Conservation (phyloP, 495 filamentous ascomycete species). For the Hapsidospora chrysogenum region DNA sequence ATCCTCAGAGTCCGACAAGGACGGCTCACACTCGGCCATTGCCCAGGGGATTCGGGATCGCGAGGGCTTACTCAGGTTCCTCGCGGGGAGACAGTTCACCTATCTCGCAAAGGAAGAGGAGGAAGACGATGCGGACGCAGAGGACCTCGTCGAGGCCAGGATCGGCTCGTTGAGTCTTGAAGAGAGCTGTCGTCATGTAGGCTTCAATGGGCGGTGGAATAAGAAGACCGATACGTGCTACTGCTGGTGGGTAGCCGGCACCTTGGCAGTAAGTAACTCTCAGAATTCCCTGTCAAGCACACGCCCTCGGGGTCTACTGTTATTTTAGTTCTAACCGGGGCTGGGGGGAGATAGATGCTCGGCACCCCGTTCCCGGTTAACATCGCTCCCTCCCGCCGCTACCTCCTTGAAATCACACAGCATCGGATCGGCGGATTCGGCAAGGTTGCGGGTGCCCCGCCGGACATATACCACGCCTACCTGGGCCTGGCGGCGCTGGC, state of each 20-base stretch:
- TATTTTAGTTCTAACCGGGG: slow-evolving; percentile 4
- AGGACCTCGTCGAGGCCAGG: slow-evolving; percentile 15
- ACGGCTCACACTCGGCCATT: slow-evolving; percentile 13
- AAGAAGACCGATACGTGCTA: slow-evolving; percentile 91
- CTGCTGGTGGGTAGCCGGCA: slow-evolving; percentile 71
- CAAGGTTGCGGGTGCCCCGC: slow-evolving; percentile 62
- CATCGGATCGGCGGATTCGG: slow-evolving; percentile 83
- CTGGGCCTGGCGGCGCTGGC: slow-evolving; percentile 70
- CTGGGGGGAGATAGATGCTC: too few species aligned
- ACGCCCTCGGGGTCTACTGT: too few species aligned
- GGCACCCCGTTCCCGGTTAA: too few species aligned
- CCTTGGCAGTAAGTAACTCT: slow-evolving; percentile 25
- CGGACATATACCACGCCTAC: slow-evolving; percentile 84
- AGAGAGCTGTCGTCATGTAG: slow-evolving; percentile 25
- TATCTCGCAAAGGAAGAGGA: slow-evolving; percentile 35
- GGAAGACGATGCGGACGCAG: slow-evolving; percentile 23
- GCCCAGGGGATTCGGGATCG: slow-evolving; percentile 17
- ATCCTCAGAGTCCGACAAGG: slow-evolving; percentile 13
- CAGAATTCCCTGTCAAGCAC: slow-evolving; percentile 1
- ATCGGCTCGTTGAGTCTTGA: slow-evolving; percentile 11
- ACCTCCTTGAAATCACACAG: slow-evolving; percentile 78
- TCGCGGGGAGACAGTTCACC: slow-evolving; percentile 46
- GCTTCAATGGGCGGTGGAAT: slow-evolving; percentile 78
- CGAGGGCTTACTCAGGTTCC: slow-evolving; percentile 19
- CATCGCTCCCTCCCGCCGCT: slow-evolving; percentile 55